Base-by-base conservation (phyloP, 2,329 filamentous ascomycete genomes). In the Diaporthe ilicicola region DNA sequence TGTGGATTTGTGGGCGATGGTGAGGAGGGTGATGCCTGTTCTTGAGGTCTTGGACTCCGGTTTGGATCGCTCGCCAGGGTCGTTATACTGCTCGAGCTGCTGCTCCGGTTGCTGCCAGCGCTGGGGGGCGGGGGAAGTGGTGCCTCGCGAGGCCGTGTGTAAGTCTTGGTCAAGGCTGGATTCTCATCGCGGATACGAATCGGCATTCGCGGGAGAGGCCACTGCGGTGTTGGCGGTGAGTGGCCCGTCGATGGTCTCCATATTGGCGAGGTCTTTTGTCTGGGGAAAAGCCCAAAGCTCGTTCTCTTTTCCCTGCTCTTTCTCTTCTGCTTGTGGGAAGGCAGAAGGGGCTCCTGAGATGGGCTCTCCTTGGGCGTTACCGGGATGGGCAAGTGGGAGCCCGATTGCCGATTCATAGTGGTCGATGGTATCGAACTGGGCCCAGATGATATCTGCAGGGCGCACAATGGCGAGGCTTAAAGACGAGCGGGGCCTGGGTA, bases 171-270 rank as follows among this genome's bases (percentile, higher is more conserved):
- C 32, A 69, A 27, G 51, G 64, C 55, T 6, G 71, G 71, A 17
- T 71, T 69, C 51, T 69, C 56, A 8, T 70, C 53, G 27, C 53
- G 51, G 15, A 56, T 66, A 19, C 39, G 64, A 29, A 72, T 61
- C 19, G 71, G 71, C 48, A 67, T 44, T 5, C 68, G 48, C 17
- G 71, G 71, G 8, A 72, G 62, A 15, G 71, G 71, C 71, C 71
- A 72, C 34, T 72, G 71, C 1, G 71, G 71, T 32, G 64, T 70
- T 6, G 68, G 71, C 8, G 71, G 71, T 56, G 71, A 64, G 27
- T 72, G 71, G 2, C 71, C 69, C 7, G 71, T 72, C 17, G 71
- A 72, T 10, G 71, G 71, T 19, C 71, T 65, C 71, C 71, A 72
- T 64, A 72, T 72, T n/a, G 68, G 62, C n/a, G 66, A 55, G 10